These are phyloP conservation scores for Mycena floridula DNA, from an alignment of 768 basidiomycete species.

Conservation along the genomic window DNA sequence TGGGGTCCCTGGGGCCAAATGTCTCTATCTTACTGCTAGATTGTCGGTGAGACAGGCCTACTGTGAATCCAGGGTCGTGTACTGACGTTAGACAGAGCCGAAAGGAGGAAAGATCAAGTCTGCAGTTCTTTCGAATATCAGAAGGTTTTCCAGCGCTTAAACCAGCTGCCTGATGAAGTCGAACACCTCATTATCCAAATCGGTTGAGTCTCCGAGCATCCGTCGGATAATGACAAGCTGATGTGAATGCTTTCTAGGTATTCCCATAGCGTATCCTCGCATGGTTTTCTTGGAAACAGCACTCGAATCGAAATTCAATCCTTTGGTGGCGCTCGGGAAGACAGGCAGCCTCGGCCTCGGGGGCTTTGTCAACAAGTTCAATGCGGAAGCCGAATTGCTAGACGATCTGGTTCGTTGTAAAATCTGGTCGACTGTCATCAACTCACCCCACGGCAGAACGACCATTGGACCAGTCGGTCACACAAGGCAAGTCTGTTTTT, in stretches of 20 bases:
- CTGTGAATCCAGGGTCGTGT: conserved; percentile 5
- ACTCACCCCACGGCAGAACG: conserved; percentile 44
- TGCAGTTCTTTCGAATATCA: conserved; percentile 71
- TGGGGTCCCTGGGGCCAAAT: conserved; percentile 76
- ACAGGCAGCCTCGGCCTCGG: conserved; percentile 60
- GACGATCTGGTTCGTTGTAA: conserved; percentile 70
- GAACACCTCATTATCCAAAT: conserved; percentile 83
- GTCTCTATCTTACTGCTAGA: conserved; percentile 72
- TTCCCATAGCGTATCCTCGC: conserved; percentile 89
- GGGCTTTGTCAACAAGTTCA: conserved; percentile 87
- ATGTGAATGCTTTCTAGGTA: conserved; percentile 30
- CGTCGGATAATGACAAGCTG: conserved; percentile 1
- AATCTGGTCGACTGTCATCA: neutral
- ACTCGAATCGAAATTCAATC: conserved; percentile 80
- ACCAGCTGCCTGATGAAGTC: conserved; percentile 52
- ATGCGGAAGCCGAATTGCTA: conserved; percentile 86
- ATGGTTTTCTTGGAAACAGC: conserved; percentile 83
- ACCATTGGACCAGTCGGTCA: conserved; percentile 83
- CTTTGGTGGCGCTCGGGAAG: conserved; percentile 69
- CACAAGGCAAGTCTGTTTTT: conserved; percentile 61
- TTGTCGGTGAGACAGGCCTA: conserved; percentile 53
- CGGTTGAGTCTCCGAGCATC: conserved; percentile 32
- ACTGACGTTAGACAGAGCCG: conserved; percentile 48
- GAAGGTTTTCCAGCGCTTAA: conserved; percentile 61
- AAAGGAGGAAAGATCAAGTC: conserved; percentile 76